Evolutionary conservation across 2,329 filamentous ascomycete species (phyloP).

Genomic region (Alternaria consortialis): DNA sequence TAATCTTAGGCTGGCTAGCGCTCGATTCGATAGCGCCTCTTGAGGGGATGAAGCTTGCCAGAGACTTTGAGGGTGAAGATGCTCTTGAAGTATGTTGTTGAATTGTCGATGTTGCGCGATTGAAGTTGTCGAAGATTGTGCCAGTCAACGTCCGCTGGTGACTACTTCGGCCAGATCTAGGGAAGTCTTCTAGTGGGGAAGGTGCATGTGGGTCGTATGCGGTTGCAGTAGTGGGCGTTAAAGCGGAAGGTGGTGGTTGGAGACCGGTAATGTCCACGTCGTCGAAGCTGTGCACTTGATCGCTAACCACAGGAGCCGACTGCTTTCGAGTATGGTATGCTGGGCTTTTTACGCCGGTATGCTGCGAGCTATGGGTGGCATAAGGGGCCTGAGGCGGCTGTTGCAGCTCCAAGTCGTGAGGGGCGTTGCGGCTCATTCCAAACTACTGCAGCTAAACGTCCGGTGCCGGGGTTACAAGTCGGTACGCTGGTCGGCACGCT

Average conservation of each 20-base stretch:
- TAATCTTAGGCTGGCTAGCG: constrained; percentile 45
- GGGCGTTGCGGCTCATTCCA: constrained; percentile 34
- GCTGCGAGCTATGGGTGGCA: constrained; percentile 43
- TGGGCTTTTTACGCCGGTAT: constrained; percentile 27
- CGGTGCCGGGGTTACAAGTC: constrained; percentile 8
- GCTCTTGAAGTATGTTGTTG: constrained; percentile 52
- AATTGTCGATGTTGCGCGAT: constrained; percentile 46
- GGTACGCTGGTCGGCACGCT: constrained; percentile 22
- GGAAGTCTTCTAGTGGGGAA: constrained; percentile 41
- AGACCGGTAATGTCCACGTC: constrained; percentile 44
- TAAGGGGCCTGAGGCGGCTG: constrained; percentile 36
- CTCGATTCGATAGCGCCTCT: constrained; percentile 41
- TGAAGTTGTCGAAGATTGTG: constrained; percentile 51
- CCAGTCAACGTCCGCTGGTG: constrained; percentile 49
- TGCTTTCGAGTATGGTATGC: constrained; percentile 36
- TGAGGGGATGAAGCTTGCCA: constrained; percentile 52
- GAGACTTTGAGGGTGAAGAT: constrained; percentile 51
- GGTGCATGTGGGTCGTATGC: constrained; percentile 48
- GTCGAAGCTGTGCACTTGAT: constrained; percentile 39
- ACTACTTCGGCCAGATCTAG: constrained; percentile 26
- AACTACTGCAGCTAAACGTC: constrained; percentile 23
- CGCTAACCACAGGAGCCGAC: constrained; percentile 29
- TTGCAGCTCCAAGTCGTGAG: constrained; percentile 29
- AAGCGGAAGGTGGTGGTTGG: constrained; percentile 47
- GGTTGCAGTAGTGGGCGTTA: constrained; percentile 39